Evolutionary conservation across 345 rosid species (phyloP).

Genomic region (Eucalyptus shirleyi): DNA sequence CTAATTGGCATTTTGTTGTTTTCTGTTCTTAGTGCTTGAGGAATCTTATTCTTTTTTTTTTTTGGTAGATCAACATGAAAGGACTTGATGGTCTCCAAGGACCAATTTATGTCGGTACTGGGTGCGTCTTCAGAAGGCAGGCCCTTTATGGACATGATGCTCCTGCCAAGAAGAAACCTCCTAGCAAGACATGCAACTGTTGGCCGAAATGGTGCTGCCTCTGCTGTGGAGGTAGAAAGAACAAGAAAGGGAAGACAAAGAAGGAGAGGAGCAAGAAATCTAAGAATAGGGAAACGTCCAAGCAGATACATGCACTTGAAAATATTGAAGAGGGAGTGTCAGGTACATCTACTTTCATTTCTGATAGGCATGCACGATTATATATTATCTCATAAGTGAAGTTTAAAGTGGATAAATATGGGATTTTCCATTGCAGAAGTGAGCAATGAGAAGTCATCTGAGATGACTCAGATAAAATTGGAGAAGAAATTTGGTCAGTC

Average conservation of each 20-base stretch:
- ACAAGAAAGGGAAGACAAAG: slow-evolving; percentile 50
- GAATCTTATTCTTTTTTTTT: background rate
- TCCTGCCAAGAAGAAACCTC: slow-evolving; percentile 77
- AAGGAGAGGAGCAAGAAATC: slow-evolving; percentile 51
- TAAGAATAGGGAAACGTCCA: slow-evolving; percentile 64
- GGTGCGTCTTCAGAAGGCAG: slow-evolving; percentile 92
- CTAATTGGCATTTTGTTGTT: background rate
- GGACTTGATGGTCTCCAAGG: slow-evolving; percentile 99
- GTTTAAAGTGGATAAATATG: background rate
- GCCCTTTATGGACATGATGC: slow-evolving; percentile 94
- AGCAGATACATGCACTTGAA: slow-evolving; percentile 87
- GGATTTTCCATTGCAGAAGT: slow-evolving; percentile 17
- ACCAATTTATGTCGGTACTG: slow-evolving; percentile 95
- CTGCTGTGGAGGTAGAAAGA: slow-evolving; percentile 68
- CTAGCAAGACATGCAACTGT: slow-evolving; percentile 89
- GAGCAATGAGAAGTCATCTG: slow-evolving; percentile 35
- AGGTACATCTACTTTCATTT: slow-evolving; percentile 16
- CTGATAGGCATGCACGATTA: background rate
- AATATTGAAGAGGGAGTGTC: slow-evolving; percentile 62
- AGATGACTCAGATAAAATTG: slow-evolving; percentile 44
- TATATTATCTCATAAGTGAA: background rate
- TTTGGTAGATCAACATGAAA: slow-evolving; percentile 86
- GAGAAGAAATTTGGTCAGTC: slow-evolving; percentile 97
- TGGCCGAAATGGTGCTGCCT: slow-evolving; percentile 92
- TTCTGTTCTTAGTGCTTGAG: background rate